Evolutionary conservation across 2,329 filamentous ascomycete genomes (phyloP).

Genomic region (Aspergillus vadensis): DNA sequence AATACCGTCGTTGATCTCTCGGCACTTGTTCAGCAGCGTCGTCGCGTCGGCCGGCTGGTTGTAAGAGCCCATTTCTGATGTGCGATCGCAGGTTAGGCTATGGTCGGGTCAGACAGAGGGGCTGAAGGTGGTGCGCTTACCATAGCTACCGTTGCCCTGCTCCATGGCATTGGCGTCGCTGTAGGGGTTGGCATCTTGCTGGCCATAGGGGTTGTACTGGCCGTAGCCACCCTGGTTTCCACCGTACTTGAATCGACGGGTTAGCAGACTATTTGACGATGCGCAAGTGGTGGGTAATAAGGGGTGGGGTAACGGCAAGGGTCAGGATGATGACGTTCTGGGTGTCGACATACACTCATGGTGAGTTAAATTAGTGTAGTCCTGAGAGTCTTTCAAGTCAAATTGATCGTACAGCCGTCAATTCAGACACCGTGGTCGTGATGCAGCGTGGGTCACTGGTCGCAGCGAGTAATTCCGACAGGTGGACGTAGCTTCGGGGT

Average conservation of each 20-base stretch:
- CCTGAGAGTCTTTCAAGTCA: neutral
- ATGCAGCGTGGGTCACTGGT: neutral
- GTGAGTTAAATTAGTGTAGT: conserved; percentile 10
- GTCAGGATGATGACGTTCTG: neutral
- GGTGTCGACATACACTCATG: conserved; percentile 21
- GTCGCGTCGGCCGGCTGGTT: conserved; percentile 61
- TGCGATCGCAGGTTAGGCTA: neutral
- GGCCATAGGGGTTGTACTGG: conserved; percentile 58
- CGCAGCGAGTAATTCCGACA: neutral
- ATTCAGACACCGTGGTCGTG: neutral
- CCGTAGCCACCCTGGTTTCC: conserved; percentile 49
- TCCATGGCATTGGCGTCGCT: conserved; percentile 33
- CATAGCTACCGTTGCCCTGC: conserved; percentile 41
- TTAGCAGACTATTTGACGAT: conserved; percentile 24
- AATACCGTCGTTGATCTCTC: conserved; percentile 76
- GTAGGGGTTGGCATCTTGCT: conserved; percentile 32
- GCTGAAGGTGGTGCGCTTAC: conserved; percentile 21
- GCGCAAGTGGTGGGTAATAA: conserved; percentile 7
- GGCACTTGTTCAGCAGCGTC: conserved; percentile 80
- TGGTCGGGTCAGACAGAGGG: neutral
- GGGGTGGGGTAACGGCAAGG: neutral
- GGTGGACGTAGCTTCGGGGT: conserved; percentile 8
- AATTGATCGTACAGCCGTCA: neutral
- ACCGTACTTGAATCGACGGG: conserved; percentile 28
- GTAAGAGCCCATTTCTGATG: conserved; percentile 47